A percentile compares a stretch with the other conserved stretches of the same genome.
These are phyloP conservation scores for Botrytis byssoidea DNA, from an alignment of 2,329 filamentous ascomycete species.

Conservation along the genomic window DNA sequence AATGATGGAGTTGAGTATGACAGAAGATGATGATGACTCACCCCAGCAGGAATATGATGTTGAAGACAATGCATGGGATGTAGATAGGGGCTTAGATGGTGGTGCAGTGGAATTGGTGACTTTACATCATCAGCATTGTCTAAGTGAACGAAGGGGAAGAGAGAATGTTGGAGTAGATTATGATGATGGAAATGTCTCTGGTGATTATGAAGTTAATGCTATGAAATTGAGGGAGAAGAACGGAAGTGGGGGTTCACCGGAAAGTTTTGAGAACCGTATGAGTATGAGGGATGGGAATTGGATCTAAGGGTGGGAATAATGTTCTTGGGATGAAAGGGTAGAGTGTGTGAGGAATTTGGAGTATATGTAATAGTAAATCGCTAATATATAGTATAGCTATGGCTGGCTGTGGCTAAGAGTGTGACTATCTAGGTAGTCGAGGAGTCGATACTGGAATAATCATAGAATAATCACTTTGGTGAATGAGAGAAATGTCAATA, in stretches of 20 bases:
- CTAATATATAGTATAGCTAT: neutral
- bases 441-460: neutral
- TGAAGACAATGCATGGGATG: neutral
- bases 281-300: conserved; percentile 23
- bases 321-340: neutral
- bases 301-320: conserved; percentile 22
- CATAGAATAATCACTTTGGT: neutral
- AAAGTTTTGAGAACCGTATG: neutral
- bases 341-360: neutral
- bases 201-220: conserved; percentile 11
- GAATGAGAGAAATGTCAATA: neutral
- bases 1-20: conserved; percentile 8
- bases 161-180: neutral
- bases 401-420: neutral
- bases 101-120: neutral
- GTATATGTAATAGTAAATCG: neutral
- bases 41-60: neutral
- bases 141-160: neutral
- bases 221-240: conserved; percentile 7
- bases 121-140: neutral
- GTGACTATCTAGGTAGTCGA: neutral
- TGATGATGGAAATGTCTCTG: neutral
- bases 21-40: neutral
- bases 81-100: neutral
- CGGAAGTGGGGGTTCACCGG: neutral